Percentiles rank a stretch among this genome's conserved stretches.
phyloP scores from a whole-genome alignment of 2,329 filamentous ascomycete species.

The Diplodia corticola region DNA sequence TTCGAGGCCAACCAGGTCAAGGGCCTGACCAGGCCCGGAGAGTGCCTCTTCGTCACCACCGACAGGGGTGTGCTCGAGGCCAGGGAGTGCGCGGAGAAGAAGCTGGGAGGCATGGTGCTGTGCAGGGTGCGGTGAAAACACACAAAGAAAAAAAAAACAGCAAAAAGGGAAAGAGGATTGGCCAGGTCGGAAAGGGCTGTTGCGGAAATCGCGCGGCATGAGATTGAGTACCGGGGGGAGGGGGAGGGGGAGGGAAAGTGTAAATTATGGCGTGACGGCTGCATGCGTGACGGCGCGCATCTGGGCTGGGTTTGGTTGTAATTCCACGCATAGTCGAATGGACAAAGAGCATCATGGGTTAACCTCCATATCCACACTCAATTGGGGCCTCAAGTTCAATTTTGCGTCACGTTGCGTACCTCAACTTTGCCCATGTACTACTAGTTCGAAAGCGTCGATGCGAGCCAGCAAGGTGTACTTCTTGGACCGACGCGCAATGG shows the following conservation, averaged over 20 bases:
- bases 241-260: not conserved
- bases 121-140: conserved; percentile 61
- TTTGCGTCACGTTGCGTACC: not conserved
- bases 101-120: conserved; percentile 75
- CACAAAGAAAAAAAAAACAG: no score
- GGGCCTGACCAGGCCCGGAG: conserved; percentile 73
- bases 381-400: not conserved
- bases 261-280: conserved; percentile 9
- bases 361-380: conserved; percentile 1
- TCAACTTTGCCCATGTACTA: not conserved
- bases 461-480: not conserved
- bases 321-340: not conserved
- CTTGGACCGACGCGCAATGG: no score
- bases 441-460: not conserved
- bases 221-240: no score
- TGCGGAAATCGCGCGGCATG: not conserved
- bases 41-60: conserved; percentile 79
- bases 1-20: conserved; percentile 65
- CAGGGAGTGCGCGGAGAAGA: conserved; percentile 77
- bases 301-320: not conserved
- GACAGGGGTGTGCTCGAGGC: conserved; percentile 77
- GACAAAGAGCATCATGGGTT: not conserved
- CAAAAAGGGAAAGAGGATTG: not conserved
- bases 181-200: not conserved
- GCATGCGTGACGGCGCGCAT: conserved; percentile 16